These are phyloP conservation scores for Boehmeria nivea DNA, from an alignment of 306 rosid genomes.

Conservation along the genomic window DNA sequence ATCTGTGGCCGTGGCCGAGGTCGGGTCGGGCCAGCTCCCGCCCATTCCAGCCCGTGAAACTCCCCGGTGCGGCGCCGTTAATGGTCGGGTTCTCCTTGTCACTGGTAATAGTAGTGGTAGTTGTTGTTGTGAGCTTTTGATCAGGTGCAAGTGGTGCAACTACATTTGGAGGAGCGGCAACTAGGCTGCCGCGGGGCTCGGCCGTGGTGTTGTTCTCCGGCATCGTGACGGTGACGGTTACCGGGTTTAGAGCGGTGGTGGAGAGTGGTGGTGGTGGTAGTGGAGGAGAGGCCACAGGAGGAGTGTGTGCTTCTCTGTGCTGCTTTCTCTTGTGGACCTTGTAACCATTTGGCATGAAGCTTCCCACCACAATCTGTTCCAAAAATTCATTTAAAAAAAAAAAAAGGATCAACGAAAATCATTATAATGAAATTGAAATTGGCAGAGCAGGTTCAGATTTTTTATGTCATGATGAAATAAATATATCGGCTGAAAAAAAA, in stretches of 20 bases:
- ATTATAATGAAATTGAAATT: no score
- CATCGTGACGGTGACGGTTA: slow-evolving; percentile 54
- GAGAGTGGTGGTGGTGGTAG: slow-evolving; percentile 20
- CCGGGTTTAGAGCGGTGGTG: slow-evolving; percentile 19
- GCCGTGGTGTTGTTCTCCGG: slow-evolving; percentile 13
- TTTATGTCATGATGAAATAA: no score
- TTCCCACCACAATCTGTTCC: slow-evolving; percentile 66
- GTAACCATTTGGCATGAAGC: slow-evolving; percentile 46
- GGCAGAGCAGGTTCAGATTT: no score
- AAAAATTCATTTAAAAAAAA: background rate
- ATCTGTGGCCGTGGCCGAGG: slow-evolving; percentile 53
- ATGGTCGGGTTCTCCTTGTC: background rate
- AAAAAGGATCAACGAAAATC: no score
- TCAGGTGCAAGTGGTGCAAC: no score
- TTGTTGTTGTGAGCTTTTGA: no score
- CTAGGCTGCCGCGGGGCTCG: slow-evolving; percentile 9
- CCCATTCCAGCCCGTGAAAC: slow-evolving; percentile 45
- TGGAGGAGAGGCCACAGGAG: slow-evolving; percentile 28
- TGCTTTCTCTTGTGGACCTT: slow-evolving; percentile 54
- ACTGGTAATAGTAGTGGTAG: background rate
- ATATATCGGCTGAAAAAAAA: no score
- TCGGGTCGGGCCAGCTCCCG: slow-evolving; percentile 36
- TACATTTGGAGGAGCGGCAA: no score
- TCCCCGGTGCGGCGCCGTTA: slow-evolving; percentile 26
- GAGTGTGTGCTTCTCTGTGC: slow-evolving; percentile 29